Conservation (phyloP, 176 grass and related monocot genomes). For the Lolium rigidum region DNA sequence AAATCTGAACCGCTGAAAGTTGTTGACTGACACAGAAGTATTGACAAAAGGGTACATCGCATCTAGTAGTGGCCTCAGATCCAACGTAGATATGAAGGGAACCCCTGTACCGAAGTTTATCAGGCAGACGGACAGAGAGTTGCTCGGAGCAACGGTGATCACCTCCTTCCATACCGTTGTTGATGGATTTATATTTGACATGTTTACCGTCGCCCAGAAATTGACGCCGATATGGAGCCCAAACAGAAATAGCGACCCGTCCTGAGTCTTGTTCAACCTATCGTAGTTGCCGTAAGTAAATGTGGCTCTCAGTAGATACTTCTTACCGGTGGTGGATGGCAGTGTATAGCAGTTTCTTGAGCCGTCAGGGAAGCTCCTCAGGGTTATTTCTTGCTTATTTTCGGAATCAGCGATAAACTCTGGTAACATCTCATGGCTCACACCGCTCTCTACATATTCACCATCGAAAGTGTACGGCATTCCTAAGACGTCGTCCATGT, state of each 20-base stretch:
- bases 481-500: not conserved
- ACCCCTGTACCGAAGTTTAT: slow-evolving; percentile 23
- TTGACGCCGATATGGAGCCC: slow-evolving; percentile 37
- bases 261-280: not conserved
- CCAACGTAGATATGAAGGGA: slow-evolving; percentile 29
- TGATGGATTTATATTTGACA: not conserved
- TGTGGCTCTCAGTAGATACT: not conserved
- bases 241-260: not conserved
- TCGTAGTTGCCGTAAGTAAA: slow-evolving; percentile 36
- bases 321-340: not conserved
- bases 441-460: not conserved
- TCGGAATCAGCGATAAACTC: accelerated
- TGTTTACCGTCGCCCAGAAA: slow-evolving; percentile 11
- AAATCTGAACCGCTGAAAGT: not conserved
- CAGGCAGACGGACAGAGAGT: not conserved
- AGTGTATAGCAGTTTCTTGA: slow-evolving; percentile 25
- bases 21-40: not conserved
- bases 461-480: not conserved
- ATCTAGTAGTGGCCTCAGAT: not conserved
- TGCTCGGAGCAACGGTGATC: not conserved
- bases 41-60: not conserved
- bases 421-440: not conserved
- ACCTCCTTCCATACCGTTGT: not conserved
- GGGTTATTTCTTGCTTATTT: not conserved
- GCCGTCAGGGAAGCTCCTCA: slow-evolving; percentile 29